Conservation (phyloP, 192 early-diverging fungal genomes). For the Rhizophagus sp. region DNA sequence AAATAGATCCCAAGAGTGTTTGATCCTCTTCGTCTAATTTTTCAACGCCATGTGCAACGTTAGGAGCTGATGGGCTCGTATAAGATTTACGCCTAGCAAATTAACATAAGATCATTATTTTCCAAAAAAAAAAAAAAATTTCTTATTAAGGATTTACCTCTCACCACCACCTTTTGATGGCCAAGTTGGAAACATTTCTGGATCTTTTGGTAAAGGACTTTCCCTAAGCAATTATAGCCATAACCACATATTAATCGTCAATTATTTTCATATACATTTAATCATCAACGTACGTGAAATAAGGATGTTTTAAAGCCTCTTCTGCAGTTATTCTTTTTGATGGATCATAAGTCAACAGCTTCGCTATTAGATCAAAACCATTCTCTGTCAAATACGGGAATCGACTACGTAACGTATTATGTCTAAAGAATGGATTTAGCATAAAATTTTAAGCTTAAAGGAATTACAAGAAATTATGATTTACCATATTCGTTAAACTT, state of each 20-base stretch:
- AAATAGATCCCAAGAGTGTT: slow-evolving; percentile 46
- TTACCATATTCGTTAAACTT: slow-evolving; percentile 15
- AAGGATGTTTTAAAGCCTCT: slow-evolving; percentile 88
- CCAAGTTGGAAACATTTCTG: slow-evolving; percentile 92
- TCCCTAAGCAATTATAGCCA: slow-evolving; percentile 50
- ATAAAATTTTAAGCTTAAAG: background rate
- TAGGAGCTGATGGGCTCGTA: slow-evolving; percentile 60
- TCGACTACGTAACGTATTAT: slow-evolving; percentile 49
- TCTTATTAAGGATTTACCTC: slow-evolving; percentile 36
- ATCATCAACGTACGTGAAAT: slow-evolving; percentile 62
- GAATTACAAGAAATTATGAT: background rate
- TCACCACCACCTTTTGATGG: slow-evolving; percentile 70
- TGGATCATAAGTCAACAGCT: slow-evolving; percentile 85
- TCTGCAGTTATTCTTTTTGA: slow-evolving; percentile 84
- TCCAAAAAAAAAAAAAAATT: slow-evolving; percentile 27
- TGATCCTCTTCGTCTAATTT: slow-evolving; percentile 49
- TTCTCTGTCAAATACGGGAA: slow-evolving; percentile 67
- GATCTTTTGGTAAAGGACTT: slow-evolving; percentile 85
- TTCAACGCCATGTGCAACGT: slow-evolving; percentile 52
- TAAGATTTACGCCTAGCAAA: slow-evolving; percentile 34
- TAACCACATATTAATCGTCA: background rate
- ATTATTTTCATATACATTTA: background rate
- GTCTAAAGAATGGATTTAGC: slow-evolving; percentile 1
- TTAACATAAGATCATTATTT: background rate
- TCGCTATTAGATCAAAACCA: slow-evolving; percentile 77